A percentile compares a stretch with the other conserved stretches of the same genome.
Evolutionary conservation across 164 flowering plant genomes (phyloP).

Genomic region (Piper longum): DNA sequence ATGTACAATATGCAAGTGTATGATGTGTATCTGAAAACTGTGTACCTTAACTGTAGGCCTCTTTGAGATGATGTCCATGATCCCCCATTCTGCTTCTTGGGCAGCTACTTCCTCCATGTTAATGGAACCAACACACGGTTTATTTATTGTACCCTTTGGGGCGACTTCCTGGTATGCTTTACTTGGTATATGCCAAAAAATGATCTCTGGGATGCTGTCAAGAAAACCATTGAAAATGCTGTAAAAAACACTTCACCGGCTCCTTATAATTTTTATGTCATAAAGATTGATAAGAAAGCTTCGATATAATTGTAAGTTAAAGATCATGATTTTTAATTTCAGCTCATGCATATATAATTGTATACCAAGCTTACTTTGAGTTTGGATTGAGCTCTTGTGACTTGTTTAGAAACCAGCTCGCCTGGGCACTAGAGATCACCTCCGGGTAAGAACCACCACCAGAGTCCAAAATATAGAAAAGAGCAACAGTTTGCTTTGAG

Average conservation of each 20-base stretch:
- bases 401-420: conserved; percentile 47
- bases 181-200: conserved; percentile 94
- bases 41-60: conserved; percentile 70
- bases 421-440: conserved; percentile 69
- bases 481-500: conserved; percentile 24
- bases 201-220: conserved; percentile 60
- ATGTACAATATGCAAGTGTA: too few species aligned
- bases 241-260: too few species aligned
- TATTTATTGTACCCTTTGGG: conserved; percentile 27
- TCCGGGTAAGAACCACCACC: conserved; percentile 93
- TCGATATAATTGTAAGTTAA: too few species aligned
- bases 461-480: conserved; percentile 73
- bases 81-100: conserved; percentile 75
- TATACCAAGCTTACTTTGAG: conserved; percentile 29
- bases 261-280: too few species aligned
- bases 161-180: conserved; percentile 51
- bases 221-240: background rate
- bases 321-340: too few species aligned
- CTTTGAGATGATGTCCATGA: conserved; percentile 44
- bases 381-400: conserved; percentile 56
- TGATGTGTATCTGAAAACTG: too few species aligned
- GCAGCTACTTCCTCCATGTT: conserved; percentile 59
- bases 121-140: conserved; percentile 78
- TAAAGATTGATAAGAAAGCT: too few species aligned
- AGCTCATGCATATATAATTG: background rate